phyloP scores from a whole-genome alignment of 2,329 filamentous ascomycete species.

The Conoideocrella luteorostrata region DNA sequence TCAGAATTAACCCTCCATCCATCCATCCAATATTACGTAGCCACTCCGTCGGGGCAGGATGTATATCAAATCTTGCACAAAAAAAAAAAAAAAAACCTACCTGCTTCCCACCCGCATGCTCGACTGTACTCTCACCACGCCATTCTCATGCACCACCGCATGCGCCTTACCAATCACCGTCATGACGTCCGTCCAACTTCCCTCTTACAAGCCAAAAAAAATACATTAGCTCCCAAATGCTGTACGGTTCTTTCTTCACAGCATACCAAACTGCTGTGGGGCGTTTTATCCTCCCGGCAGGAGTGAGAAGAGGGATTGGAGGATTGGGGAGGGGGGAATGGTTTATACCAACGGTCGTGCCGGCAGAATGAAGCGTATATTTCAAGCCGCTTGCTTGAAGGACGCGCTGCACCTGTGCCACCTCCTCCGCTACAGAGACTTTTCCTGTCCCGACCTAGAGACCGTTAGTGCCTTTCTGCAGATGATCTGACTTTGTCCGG shows the following conservation, averaged over 20 bases:
- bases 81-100: constrained; percentile 38
- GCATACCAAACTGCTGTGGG: too few relatives aligned
- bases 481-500: too few relatives aligned
- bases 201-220: constrained; percentile 51
- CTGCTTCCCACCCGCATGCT: constrained; percentile 81
- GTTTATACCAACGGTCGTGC: constrained; percentile 77
- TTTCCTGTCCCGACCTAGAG: constrained; percentile 69
- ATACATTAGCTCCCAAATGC: too few relatives aligned
- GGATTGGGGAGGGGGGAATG: too few relatives aligned
- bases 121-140: constrained; percentile 77
- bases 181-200: constrained; percentile 85
- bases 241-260: background rate
- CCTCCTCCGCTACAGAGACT: constrained; percentile 71
- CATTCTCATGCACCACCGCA: constrained; percentile 65
- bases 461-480: background rate
- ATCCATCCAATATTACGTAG: too few relatives aligned
- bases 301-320: too few relatives aligned
- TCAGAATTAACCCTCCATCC: too few relatives aligned
- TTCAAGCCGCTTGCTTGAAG: constrained; percentile 74
- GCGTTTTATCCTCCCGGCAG: too few relatives aligned
- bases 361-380: constrained; percentile 88
- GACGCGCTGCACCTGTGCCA: constrained; percentile 82
- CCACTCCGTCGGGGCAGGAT: too few relatives aligned
- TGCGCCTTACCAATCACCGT: constrained; percentile 80
- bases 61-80: too few relatives aligned